phyloP scores from a whole-genome alignment of 352 stramenopile genomes.

The Halophytophthora polymorphica region DNA sequence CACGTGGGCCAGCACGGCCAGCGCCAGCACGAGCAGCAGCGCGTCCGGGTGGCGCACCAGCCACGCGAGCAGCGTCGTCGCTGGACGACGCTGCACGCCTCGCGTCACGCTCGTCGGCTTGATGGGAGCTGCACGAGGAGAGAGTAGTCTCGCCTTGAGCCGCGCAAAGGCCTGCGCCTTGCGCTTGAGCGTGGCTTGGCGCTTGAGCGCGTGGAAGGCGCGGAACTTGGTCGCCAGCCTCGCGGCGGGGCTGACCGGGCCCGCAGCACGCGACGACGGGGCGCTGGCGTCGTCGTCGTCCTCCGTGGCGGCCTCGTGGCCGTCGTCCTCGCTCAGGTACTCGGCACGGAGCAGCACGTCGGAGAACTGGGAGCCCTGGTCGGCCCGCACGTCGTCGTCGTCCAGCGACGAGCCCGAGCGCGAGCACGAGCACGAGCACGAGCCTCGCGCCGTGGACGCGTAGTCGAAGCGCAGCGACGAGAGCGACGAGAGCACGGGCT shows the following conservation, averaged over 20 bases:
- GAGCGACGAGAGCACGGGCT: slow-evolving; percentile 8
- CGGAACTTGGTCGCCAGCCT: slow-evolving; percentile 34
- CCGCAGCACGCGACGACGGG: slow-evolving; percentile 28
- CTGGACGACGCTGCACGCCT: neutral
- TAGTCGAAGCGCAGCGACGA: slow-evolving; percentile 43
- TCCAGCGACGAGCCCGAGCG: slow-evolving; percentile 24
- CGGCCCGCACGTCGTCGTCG: slow-evolving; percentile 35
- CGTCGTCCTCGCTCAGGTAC: slow-evolving; percentile 35
- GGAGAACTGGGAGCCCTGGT: slow-evolving; percentile 59
- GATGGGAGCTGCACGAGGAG: neutral
- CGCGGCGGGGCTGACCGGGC: neutral
- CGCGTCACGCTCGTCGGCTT: neutral
- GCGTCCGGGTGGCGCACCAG: slow-evolving; percentile 16
- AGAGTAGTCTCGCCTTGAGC: slow-evolving; percentile 25
- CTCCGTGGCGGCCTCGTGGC: neutral
- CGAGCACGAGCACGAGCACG: too few relatives aligned
- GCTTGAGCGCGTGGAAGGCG: slow-evolving; percentile 46
- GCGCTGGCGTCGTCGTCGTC: slow-evolving; percentile 4
- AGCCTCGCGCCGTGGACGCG: slow-evolving; percentile 34
- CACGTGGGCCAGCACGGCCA: slow-evolving; percentile 23
- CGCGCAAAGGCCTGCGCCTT: slow-evolving; percentile 47
- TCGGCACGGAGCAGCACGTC: slow-evolving; percentile 51
- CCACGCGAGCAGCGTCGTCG: neutral
- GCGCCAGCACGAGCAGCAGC: slow-evolving; percentile 20
- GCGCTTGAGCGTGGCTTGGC: slow-evolving; percentile 26